Evolutionary conservation across 2,329 filamentous ascomycete species (phyloP).

Genomic region (Xylaria sp.): DNA sequence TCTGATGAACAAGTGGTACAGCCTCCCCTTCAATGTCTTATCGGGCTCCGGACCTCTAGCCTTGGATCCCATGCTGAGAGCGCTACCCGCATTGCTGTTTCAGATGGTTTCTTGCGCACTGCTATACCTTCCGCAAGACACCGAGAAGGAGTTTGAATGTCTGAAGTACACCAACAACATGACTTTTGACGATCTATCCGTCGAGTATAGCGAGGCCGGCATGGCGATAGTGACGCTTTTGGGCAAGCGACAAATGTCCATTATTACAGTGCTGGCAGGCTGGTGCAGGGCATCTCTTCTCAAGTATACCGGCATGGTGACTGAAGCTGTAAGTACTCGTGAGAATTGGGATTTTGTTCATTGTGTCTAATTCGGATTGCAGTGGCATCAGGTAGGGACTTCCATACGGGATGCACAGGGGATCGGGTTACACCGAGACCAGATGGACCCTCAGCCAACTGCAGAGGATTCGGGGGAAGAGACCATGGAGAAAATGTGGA

Average conservation of each 20-base stretch:
- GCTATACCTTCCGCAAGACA: constrained; percentile 61
- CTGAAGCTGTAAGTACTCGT: constrained; percentile 62
- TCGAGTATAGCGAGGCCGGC: constrained; percentile 70
- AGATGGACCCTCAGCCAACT: constrained; percentile 61
- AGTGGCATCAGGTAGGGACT: constrained; percentile 68
- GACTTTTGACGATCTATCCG: constrained; percentile 69
- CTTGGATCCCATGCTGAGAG: constrained; percentile 62
- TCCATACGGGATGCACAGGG: constrained; percentile 72
- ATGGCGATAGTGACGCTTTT: constrained; percentile 64
- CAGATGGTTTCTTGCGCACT: constrained; percentile 67
- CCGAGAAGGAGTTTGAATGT: constrained; percentile 62
- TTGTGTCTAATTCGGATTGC: constrained; percentile 30
- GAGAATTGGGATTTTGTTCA: neutral
- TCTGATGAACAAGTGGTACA: constrained; percentile 66
- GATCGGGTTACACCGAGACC: constrained; percentile 68
- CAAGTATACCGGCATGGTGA: constrained; percentile 69
- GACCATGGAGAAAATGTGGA: constrained; percentile 67
- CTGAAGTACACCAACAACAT: constrained; percentile 70
- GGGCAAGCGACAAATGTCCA: constrained; percentile 66
- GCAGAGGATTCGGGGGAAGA: constrained; percentile 59
- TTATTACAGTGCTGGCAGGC: constrained; percentile 67
- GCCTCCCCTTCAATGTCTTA: constrained; percentile 63
- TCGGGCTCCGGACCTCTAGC: constrained; percentile 62
- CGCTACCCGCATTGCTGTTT: constrained; percentile 70
- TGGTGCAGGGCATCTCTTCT: constrained; percentile 67